Evolutionary conservation across 2,329 filamentous ascomycete genomes (phyloP), one percentile per base, ranked within the genome.

Genomic region (Metarhizium sp.): DNA sequence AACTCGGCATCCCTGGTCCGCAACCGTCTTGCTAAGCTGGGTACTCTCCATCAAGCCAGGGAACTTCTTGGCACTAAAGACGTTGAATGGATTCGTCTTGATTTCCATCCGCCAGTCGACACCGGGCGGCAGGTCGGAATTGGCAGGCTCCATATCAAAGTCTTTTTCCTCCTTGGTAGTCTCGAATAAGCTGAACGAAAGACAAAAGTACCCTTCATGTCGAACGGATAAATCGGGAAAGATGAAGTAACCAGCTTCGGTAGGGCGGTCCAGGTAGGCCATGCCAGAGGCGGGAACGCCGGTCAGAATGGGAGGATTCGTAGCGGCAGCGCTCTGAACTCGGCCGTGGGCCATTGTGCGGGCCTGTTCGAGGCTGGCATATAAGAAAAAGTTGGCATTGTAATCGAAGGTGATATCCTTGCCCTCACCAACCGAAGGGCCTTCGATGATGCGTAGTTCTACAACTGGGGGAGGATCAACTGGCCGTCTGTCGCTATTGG

Each of bases 11-110:
- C 94, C 94, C 72, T 99, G 94, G 71, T 99, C 92, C 18, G 92
- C 92, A 47, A 99, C 91, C 40, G 90, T 87, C 59, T 92, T 87
- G 72, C 92, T 96, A 51, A 97, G 77, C 13, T 81, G 77, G 0
- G 94, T 99, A 74, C 91, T 96, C 70, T 94, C 90, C 48, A 88
- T 87, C 57, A 97, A 76, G 18, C 92, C 94, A 16, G 94, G 94
- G 74, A 99, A 99, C 75, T 96, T 97, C 84, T 97, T 99, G 52
- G 94, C 94, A 64, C 92, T 96, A 75, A 81, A 97, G 46, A 97
- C 94, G 51, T 83, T 85, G 70, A 99, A 97, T 0, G 89, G 84
- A 13, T 80, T 74, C 0, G 94, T 95, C 76, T 92, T 91, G 64
- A 96, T 88, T 70, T 96, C 90, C 73, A 96, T 82, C 54, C 92